These are phyloP conservation scores for Cercospora berteroae DNA, from an alignment of 2,329 filamentous ascomycete genomes.

Conservation along the genomic window DNA sequence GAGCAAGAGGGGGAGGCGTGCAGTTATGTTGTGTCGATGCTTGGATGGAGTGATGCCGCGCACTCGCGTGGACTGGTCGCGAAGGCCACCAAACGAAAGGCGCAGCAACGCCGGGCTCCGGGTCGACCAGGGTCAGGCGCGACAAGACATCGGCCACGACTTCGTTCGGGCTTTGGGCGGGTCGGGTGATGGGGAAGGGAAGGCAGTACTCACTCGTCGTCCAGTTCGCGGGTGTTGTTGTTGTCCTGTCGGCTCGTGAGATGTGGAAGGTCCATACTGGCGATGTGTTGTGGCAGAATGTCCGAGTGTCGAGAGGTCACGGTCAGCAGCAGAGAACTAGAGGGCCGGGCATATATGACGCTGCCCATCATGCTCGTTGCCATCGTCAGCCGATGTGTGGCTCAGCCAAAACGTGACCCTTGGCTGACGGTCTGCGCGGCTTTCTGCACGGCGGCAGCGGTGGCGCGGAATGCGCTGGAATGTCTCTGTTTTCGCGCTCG, in stretches of 20 bases:
- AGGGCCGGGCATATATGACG: not conserved
- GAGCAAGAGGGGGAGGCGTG: not conserved
- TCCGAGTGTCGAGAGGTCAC: not conserved
- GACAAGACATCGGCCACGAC: not conserved
- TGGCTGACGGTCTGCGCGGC: not conserved
- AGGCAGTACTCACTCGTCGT: conserved; percentile 5
- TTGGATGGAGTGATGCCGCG: not conserved
- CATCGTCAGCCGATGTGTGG: not conserved
- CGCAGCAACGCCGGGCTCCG: conserved; percentile 6
- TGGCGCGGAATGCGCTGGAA: not conserved
- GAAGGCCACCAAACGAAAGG: conserved; percentile 1
- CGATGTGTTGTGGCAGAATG: not conserved
- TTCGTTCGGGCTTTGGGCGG: not conserved
- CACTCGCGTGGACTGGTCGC: conserved; percentile 1
- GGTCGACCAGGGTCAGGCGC: not conserved
- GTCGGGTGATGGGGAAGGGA: conserved; percentile 5
- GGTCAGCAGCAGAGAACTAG: not conserved
- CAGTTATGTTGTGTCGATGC: not conserved
- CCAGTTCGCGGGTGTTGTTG: conserved; percentile 2
- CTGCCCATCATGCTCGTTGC: not conserved
- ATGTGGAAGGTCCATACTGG: not conserved
- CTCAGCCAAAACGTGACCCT: not conserved
- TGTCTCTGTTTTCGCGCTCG: not conserved
- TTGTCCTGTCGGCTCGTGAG: not conserved
- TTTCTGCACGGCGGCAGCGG: not conserved